Evolutionary conservation across 768 basidiomycete species (phyloP), one percentile per base, ranked within the genome.

Genomic region (Lentinula guzmanii): DNA sequence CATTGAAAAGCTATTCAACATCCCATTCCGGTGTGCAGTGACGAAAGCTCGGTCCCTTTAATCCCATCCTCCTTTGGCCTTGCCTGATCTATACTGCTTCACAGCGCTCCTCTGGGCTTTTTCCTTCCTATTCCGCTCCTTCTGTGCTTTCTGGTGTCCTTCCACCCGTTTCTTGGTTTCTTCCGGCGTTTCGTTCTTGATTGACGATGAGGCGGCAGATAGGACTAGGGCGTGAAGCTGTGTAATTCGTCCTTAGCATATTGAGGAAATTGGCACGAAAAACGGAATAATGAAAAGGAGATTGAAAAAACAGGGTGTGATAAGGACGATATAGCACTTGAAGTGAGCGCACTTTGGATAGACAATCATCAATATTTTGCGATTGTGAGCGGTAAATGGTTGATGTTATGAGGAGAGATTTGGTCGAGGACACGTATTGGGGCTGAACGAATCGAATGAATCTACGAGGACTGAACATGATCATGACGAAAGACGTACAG

Each of bases 361-460:
- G 75, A 64, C 86, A 88, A 60, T 92, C 89, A 9, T 87, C 82
- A 16, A 91, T 72, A 64, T 92, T 93, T 66, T 86, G 83, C 2
- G 87, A 74, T 68, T 93, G 91, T 9, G 90, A 91, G n/a, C 91
- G 87, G 63, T 84, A 81, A 1, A 79, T 72, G 1, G 81, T 86
- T 0, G 90, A 91, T 6, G 87, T 86, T 60, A 93, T 77, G 34
- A 90, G 73, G 39, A 93, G 77, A 4, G 86, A 84, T 55, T 85
- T 76, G 0, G 87, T 80, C 1, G 90, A 91, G n/a, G 82, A 75
- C 1, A 83, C 84, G 60, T 87, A 89, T 70, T 83, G 75, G 0
- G 85, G 77, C 90, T 91, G 69, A 5, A 48, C 4, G 5, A 28
- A 11, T 34, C 28, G 18, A 9, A 15, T 53, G 9, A 39, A 39